Evolutionary conservation across 73 alveolate species (phyloP).

Genomic region (Stentor coeruleus): DNA sequence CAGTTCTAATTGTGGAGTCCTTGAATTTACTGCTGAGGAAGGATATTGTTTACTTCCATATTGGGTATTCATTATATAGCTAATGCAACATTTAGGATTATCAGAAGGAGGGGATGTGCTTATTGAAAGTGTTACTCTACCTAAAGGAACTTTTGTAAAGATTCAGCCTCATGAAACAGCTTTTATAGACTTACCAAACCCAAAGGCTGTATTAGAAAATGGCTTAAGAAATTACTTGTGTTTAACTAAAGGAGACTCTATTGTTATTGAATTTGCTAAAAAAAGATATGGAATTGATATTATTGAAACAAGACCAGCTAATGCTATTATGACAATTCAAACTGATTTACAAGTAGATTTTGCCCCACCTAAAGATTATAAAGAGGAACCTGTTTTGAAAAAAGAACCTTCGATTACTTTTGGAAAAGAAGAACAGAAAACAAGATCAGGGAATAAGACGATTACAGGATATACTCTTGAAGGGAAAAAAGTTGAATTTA

Average conservation of each 20-base stretch:
- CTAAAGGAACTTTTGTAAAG: slow-evolving; percentile 75
- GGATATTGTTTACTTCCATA: slow-evolving; percentile 85
- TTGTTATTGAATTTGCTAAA: slow-evolving; percentile 70
- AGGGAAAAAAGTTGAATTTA: slow-evolving; percentile 46
- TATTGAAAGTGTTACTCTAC: slow-evolving; percentile 62
- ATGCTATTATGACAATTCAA: slow-evolving; percentile 84
- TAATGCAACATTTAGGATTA: slow-evolving; percentile 80
- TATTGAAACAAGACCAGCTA: slow-evolving; percentile 76
- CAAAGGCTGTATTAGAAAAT: slow-evolving; percentile 89
- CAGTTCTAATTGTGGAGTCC: slow-evolving; percentile 89
- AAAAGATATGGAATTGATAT: slow-evolving; percentile 80
- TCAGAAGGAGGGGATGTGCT: slow-evolving; percentile 76
- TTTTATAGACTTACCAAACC: slow-evolving; percentile 89
- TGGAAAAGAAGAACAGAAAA: slow-evolving; percentile 64
- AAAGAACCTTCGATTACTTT: slow-evolving; percentile 62
- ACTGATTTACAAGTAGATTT: slow-evolving; percentile 95
- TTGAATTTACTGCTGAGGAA: slow-evolving; percentile 93
- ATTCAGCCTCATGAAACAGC: slow-evolving; percentile 94
- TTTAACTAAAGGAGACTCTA: slow-evolving; percentile 92
- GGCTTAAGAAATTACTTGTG: slow-evolving; percentile 87
- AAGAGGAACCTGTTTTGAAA: slow-evolving; percentile 60
- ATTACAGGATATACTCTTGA: slow-evolving; percentile 57
- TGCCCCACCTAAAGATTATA: slow-evolving; percentile 89
- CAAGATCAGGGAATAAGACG: slow-evolving; percentile 63
- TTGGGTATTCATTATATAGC: slow-evolving; percentile 43